Percentiles rank a stretch among this genome's conserved stretches.
phyloP scores from a whole-genome alignment of 805 yeast genomes.

The Kurtzmaniella fragi region DNA sequence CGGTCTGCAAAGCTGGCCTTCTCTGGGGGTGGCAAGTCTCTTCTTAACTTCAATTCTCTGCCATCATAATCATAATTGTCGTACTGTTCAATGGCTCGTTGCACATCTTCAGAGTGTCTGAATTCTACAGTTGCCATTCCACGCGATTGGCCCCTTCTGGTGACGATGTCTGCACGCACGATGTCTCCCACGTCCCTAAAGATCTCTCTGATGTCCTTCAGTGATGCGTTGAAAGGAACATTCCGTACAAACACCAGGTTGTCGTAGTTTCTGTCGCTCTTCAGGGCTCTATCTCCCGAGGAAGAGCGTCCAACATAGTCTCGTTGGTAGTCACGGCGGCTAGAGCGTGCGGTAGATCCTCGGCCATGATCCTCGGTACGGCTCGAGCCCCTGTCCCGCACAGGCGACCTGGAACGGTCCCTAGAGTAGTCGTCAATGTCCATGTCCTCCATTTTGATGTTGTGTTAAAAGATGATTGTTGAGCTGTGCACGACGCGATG shows the following conservation, averaged over 20 bases:
- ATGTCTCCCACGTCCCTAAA: slow-evolving; percentile 52
- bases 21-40: slow-evolving; percentile 79
- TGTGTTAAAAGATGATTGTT: neutral
- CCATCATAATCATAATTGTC: slow-evolving; percentile 64
- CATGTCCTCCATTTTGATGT: slow-evolving; percentile 49
- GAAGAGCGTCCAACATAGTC: slow-evolving; percentile 12
- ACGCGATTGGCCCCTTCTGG: slow-evolving; percentile 72
- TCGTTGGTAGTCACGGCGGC: slow-evolving; percentile 17
- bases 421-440: slow-evolving; percentile 60
- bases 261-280: slow-evolving; percentile 52
- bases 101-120: slow-evolving; percentile 57
- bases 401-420: slow-evolving; percentile 31
- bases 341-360: slow-evolving; percentile 13
- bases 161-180: slow-evolving; percentile 77
- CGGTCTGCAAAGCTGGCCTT: slow-evolving; percentile 17
- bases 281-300: slow-evolving; percentile 16
- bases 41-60: slow-evolving; percentile 83
- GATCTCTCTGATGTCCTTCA: slow-evolving; percentile 53
- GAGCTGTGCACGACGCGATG: neutral
- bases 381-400: slow-evolving; percentile 17
- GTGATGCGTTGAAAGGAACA: slow-evolving; percentile 59
- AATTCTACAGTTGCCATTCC: slow-evolving; percentile 94
- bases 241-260: slow-evolving; percentile 73
- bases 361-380: slow-evolving; percentile 9
- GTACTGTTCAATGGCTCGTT: slow-evolving; percentile 62